Conservation (phyloP, 1,139 yeast species). For the Candida sojae region DNA sequence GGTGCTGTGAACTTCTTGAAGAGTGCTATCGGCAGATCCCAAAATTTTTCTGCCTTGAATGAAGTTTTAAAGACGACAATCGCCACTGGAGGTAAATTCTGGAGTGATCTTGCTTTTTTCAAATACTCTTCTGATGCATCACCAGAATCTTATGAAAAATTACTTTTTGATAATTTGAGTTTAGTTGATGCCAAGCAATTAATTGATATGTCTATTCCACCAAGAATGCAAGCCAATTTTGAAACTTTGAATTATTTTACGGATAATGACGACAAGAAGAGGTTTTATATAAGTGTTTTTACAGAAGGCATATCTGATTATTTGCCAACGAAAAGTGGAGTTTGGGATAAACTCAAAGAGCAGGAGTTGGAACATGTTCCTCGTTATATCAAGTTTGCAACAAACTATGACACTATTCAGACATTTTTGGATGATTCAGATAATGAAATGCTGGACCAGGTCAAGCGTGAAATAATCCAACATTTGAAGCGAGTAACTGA, state of each 20-base stretch:
- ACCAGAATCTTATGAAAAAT: neutral
- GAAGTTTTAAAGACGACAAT: neutral
- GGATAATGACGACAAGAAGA: neutral
- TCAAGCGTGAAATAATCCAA: slow-evolving; percentile 1
- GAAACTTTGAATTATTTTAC: slow-evolving; percentile 2
- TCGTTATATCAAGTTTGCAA: slow-evolving; percentile 1
- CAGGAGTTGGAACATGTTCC: neutral
- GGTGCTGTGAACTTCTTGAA: neutral
- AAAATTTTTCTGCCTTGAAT: neutral
- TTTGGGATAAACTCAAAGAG: slow-evolving; percentile 8
- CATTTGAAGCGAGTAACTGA: slow-evolving; percentile 6
- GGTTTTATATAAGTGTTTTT: slow-evolving; percentile 5
- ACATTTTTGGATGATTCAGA: neutral
- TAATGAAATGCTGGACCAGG: neutral
- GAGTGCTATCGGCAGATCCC: neutral
- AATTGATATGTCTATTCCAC: neutral
- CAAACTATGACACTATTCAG: neutral
- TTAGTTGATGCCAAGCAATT: slow-evolving; percentile 1
- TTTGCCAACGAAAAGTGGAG: neutral
- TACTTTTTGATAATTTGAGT: slow-evolving; percentile 1
- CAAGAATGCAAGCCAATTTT: slow-evolving; percentile 1
- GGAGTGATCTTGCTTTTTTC: neutral
- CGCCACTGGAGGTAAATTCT: neutral
- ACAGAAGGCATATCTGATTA: neutral
- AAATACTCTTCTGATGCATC: neutral